Evolutionary conservation across 805 yeast genomes (phyloP).

Genomic region (Ogataea kodamae): DNA sequence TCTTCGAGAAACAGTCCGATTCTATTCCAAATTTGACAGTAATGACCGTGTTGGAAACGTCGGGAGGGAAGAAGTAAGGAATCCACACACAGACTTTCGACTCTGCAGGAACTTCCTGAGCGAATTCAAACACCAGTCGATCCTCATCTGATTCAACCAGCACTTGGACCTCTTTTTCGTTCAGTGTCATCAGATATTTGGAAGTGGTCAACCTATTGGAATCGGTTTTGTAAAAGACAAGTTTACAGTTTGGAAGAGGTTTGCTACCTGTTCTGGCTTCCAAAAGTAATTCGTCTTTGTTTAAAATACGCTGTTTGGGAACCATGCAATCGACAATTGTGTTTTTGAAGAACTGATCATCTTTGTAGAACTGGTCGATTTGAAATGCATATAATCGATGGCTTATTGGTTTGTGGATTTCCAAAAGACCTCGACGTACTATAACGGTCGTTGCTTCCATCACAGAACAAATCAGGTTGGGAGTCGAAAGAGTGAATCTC

Average conservation of each 20-base stretch:
- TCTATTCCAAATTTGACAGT: constrained; percentile 20
- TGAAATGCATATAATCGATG: constrained; percentile 16
- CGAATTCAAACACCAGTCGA: constrained; percentile 17
- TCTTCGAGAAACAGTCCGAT: constrained; percentile 23
- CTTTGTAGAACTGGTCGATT: constrained; percentile 15
- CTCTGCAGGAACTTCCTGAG: constrained; percentile 7
- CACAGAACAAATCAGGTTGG: constrained; percentile 21
- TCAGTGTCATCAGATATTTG: constrained; percentile 10
- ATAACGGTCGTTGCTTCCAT: constrained; percentile 19
- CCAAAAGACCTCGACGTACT: constrained; percentile 23
- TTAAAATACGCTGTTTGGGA: constrained; percentile 25
- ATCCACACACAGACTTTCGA: constrained; percentile 18
- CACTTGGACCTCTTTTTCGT: constrained; percentile 14
- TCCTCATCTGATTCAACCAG: constrained; percentile 14
- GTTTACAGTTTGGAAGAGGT: constrained; percentile 11
- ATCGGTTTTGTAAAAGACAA: constrained; percentile 28
- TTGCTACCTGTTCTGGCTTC: constrained; percentile 22
- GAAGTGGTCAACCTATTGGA: constrained; percentile 26
- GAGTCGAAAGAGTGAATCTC: constrained; percentile 18
- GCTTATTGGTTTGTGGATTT: constrained; percentile 16
- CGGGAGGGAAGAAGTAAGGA: constrained; percentile 36
- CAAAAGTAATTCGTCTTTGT: constrained; percentile 27
- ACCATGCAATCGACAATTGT: constrained; percentile 20
- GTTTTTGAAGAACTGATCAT: constrained; percentile 15
- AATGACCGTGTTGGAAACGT: constrained; percentile 31